Evolutionary conservation across 2,329 filamentous ascomycete genomes (phyloP).

Genomic region (Ophiostoma ips): DNA sequence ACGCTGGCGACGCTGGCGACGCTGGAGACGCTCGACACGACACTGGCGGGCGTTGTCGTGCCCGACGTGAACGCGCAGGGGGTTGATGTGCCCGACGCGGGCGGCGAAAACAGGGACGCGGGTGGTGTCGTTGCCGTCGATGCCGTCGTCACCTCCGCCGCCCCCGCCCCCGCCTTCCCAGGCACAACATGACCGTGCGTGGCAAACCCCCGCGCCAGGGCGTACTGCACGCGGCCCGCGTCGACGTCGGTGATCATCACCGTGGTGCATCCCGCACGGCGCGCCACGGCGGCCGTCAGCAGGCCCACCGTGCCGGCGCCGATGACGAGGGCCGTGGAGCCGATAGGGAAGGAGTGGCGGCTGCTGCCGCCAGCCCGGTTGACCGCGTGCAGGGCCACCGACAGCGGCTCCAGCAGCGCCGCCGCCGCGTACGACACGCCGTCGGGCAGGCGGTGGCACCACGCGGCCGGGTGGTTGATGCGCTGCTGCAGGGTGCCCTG

Average conservation of each 20-base stretch:
- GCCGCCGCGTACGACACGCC: slow-evolving; percentile 44
- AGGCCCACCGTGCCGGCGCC: slow-evolving; percentile 51
- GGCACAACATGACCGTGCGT: slow-evolving; percentile 44
- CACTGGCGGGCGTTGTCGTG: slow-evolving; percentile 21
- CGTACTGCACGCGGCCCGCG: slow-evolving; percentile 44
- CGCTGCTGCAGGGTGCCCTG: slow-evolving; percentile 48
- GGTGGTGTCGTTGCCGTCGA: not conserved
- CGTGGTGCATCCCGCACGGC: slow-evolving; percentile 42
- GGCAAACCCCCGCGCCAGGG: slow-evolving; percentile 42
- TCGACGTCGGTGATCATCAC: slow-evolving; percentile 50
- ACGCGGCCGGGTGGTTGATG: slow-evolving; percentile 47
- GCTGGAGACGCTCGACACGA: not conserved
- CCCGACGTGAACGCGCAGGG: slow-evolving; percentile 25
- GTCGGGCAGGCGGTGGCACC: slow-evolving; percentile 52
- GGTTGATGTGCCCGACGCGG: slow-evolving; percentile 32
- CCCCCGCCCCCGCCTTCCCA: slow-evolving; percentile 10
- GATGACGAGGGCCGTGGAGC: slow-evolving; percentile 46
- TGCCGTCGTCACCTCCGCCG: not conserved
- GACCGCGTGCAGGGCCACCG: slow-evolving; percentile 47
- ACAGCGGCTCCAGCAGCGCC: slow-evolving; percentile 47
- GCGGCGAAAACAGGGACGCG: not conserved
- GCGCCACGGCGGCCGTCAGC: slow-evolving; percentile 47
- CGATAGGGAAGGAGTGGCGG: too few relatives aligned
- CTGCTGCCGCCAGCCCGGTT: slow-evolving; percentile 38
- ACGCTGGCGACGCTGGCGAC: not conserved